Evolutionary conservation across 495 filamentous ascomycete species (phyloP).

Genomic region (Neurospora tetraspora): DNA sequence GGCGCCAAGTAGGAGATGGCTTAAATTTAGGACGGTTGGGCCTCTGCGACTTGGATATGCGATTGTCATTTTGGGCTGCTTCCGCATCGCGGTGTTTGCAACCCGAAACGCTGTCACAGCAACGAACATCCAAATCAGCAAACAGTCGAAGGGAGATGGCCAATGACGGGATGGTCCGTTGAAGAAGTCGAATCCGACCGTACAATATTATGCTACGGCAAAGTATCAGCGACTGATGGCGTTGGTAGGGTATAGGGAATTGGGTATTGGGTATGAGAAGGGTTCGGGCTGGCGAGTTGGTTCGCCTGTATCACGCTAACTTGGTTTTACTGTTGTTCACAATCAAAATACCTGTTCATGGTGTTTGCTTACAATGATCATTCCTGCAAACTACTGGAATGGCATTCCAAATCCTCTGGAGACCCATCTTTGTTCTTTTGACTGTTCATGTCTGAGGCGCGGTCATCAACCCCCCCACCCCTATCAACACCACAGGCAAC

Average conservation of each 20-base stretch:
- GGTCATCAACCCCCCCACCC: background rate
- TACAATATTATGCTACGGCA: background rate
- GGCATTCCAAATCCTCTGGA: too few species aligned
- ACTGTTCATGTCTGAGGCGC: background rate
- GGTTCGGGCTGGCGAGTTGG: background rate
- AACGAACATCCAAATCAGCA: background rate
- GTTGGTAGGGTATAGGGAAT: background rate
- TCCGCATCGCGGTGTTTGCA: background rate
- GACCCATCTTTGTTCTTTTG: background rate
- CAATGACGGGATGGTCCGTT: background rate
- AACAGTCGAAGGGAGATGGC: background rate
- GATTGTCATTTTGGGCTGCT: background rate
- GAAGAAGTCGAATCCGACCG: background rate
- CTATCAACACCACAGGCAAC: background rate
- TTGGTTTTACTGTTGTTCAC: background rate
- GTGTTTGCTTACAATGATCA: background rate
- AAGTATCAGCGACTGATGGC: background rate
- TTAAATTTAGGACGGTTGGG: background rate
- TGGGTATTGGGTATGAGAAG: background rate
- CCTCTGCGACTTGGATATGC: background rate
- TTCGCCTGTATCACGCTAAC: background rate
- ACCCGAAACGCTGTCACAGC: background rate
- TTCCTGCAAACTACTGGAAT: background rate
- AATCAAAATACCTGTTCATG: background rate
- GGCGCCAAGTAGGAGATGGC: background rate